phyloP scores from a whole-genome alignment of 352 stramenopile species.

The Plasmopara halstedii region DNA sequence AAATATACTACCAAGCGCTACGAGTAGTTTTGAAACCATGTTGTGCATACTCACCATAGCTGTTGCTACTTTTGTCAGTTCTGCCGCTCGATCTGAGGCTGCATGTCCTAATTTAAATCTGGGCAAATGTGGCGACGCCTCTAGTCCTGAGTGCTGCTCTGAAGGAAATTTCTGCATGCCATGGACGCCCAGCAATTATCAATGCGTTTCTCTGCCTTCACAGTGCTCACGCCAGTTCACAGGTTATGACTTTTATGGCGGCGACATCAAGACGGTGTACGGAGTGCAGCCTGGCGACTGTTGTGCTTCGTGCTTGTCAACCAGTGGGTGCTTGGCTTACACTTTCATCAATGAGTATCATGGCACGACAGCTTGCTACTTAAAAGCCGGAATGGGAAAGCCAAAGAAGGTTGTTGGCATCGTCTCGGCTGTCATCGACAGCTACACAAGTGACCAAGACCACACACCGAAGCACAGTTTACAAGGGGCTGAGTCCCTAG shows the following conservation, averaged over 20 bases:
- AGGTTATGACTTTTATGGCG: conserved; percentile 23
- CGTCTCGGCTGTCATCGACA: conserved; percentile 32
- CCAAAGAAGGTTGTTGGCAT: conserved; percentile 17
- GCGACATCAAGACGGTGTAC: conserved; percentile 7
- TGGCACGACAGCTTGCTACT: conserved; percentile 26
- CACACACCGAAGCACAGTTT: conserved; percentile 19
- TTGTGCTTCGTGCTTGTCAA: conserved; percentile 35
- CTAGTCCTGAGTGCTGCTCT: conserved; percentile 18
- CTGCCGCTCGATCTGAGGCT: conserved; percentile 6
- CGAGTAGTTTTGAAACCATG: background rate
- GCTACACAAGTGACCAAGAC: conserved; percentile 21
- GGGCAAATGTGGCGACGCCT: conserved; percentile 18
- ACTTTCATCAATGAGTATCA: conserved; percentile 35
- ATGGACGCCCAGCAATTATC: conserved; percentile 21
- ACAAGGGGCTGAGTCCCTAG: conserved; percentile 1
- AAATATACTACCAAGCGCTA: background rate
- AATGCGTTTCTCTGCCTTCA: conserved; percentile 11
- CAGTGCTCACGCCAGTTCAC: conserved; percentile 23
- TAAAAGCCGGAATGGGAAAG: conserved; percentile 28
- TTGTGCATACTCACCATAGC: conserved; percentile 4
- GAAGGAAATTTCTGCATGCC: conserved; percentile 19
- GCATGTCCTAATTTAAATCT: conserved; percentile 14
- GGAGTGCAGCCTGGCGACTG: conserved; percentile 25
- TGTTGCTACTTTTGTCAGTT: background rate
- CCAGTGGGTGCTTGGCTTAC: conserved; percentile 36